A percentile compares a stretch with the other conserved stretches of the same genome.
Conservation (phyloP, 345 rosid species). For the Melaleuca alternifolia region DNA sequence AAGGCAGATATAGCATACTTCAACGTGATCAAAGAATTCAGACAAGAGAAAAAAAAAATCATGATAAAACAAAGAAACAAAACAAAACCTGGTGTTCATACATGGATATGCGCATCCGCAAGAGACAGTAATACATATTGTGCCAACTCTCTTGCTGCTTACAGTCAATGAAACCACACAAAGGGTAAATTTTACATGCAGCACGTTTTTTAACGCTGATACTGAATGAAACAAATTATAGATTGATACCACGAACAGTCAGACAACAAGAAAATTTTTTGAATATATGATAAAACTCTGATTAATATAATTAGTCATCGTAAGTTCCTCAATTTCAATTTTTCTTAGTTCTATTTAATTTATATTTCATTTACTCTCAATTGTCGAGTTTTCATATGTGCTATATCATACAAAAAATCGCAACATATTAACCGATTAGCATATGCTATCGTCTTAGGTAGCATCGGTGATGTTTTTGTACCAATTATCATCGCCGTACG, state of each 20-base stretch:
- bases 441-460: background rate
- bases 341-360: background rate
- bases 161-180: background rate
- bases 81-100: background rate
- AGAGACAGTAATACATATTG: background rate
- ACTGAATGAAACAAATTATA: background rate
- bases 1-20: background rate
- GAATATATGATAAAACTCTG: background rate
- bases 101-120: background rate
- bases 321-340: background rate
- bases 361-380: background rate
- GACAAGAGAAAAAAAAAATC: background rate
- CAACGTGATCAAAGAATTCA: background rate
- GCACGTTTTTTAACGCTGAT: background rate
- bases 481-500: background rate
- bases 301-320: background rate
- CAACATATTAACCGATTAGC: background rate
- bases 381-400: background rate
- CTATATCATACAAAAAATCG: background rate
- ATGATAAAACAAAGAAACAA: background rate
- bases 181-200: background rate
- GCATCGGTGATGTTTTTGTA: background rate
- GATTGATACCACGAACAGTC: background rate
- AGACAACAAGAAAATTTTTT: background rate
- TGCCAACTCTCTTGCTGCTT: background rate